phyloP scores from a whole-genome alignment of 1,284 basidiomycete genomes.

The Ceraceosorus guamensis region DNA sequence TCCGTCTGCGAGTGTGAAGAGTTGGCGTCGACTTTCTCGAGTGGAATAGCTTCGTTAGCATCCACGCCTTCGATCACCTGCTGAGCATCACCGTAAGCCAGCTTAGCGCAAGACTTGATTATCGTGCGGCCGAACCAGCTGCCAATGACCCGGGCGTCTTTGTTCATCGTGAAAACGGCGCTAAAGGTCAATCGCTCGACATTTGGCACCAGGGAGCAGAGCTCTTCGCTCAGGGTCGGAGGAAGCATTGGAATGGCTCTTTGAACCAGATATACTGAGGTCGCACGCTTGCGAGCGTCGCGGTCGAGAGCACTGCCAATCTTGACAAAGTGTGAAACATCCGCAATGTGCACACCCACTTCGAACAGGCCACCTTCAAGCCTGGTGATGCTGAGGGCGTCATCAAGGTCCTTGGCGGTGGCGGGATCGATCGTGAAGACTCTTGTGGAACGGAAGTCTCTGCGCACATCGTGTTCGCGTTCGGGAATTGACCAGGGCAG shows the following conservation, averaged over 20 bases:
- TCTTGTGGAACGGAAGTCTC: conserved; percentile 74
- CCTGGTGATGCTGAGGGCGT: conserved; percentile 78
- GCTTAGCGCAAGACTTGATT: conserved; percentile 79
- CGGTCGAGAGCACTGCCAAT: conserved; percentile 92
- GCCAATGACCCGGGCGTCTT: conserved; percentile 71
- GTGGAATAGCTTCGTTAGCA: conserved; percentile 49
- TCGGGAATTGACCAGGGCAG: conserved; percentile 91
- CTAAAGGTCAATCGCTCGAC: conserved; percentile 78
- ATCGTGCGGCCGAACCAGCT: conserved; percentile 90
- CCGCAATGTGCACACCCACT: conserved; percentile 87
- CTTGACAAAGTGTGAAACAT: conserved; percentile 90
- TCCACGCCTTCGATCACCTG: conserved; percentile 68
- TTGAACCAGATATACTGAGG: conserved; percentile 92
- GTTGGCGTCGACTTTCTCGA: conserved; percentile 52
- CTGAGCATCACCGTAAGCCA: conserved; percentile 76
- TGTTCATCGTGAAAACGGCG: conserved; percentile 67
- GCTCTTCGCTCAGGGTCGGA: conserved; percentile 76
- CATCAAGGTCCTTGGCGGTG: conserved; percentile 84
- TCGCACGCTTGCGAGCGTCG: conserved; percentile 92
- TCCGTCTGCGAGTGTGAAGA: conserved; percentile 53
- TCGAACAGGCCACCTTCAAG: conserved; percentile 87
- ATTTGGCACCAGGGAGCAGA: conserved; percentile 82
- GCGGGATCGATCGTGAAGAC: conserved; percentile 90
- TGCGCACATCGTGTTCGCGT: conserved; percentile 75
- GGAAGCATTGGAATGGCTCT: conserved; percentile 94